These are phyloP conservation scores for Berberis vulgaris DNA, from an alignment of 164 flowering plant genomes.

Conservation along the genomic window DNA sequence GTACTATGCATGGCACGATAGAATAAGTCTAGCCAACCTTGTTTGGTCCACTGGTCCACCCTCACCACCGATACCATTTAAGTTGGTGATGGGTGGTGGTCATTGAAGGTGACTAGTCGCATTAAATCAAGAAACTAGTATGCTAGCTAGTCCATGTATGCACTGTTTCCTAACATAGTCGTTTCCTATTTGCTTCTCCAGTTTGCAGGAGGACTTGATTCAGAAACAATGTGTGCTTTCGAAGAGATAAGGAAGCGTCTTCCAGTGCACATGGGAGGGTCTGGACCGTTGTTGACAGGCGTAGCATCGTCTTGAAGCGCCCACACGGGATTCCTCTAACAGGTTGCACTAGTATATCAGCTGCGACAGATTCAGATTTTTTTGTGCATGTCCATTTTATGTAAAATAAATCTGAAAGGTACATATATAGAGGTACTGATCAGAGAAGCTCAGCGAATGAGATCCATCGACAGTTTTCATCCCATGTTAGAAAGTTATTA, in stretches of 20 bases:
- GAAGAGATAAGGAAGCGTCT: constrained; percentile 55
- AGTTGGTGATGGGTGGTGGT: no score
- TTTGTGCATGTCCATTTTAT: background rate
- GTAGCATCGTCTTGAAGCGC: constrained; percentile 19
- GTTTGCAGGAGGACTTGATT: constrained; percentile 73
- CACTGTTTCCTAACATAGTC: no score
- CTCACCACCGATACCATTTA: no score
- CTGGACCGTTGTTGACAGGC: constrained; percentile 35
- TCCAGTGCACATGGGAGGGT: constrained; percentile 29
- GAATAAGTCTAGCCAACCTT: no score
- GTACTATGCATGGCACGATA: no score
- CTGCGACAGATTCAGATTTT: background rate
- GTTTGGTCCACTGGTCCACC: no score
- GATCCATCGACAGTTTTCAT: background rate
- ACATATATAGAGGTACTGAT: background rate
- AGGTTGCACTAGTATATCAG: background rate
- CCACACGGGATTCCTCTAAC: background rate
- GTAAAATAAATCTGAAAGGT: background rate
- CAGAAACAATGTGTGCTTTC: constrained; percentile 57
- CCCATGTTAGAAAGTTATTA: no score
- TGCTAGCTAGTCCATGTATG: no score
- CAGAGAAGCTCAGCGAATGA: background rate
- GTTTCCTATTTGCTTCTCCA: constrained; percentile 11
- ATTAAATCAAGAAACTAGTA: no score
- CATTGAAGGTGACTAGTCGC: no score